A percentile compares a stretch with the other conserved stretches of the same genome.
Evolutionary conservation across 148 eudicot genomes (phyloP).

Genomic region (Oxyria digyna): DNA sequence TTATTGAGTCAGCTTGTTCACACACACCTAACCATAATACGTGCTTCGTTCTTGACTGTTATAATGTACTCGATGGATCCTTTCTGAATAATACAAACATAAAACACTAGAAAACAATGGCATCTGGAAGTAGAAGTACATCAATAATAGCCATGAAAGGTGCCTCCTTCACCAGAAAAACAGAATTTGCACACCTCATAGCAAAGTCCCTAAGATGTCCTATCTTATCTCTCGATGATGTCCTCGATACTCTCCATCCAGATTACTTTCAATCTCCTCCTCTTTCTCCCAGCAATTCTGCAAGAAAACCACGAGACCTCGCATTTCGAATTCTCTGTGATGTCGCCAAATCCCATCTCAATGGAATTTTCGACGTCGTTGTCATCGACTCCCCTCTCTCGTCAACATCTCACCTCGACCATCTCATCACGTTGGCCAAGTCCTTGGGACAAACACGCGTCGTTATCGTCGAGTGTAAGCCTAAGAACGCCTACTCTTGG

Average conservation of each 20-base stretch:
- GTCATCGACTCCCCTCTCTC: not conserved
- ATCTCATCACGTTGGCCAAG: not conserved
- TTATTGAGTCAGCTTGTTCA: too few species aligned
- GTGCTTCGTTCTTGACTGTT: too few species aligned
- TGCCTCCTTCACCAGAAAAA: not conserved
- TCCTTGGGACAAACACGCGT: not conserved
- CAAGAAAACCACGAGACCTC: not conserved
- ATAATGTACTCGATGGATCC: too few species aligned
- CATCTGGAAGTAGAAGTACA: too few species aligned
- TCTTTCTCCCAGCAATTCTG: not conserved
- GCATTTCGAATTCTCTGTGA: not conserved
- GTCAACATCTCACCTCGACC: not conserved
- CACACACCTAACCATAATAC: too few species aligned
- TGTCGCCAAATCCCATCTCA: not conserved
- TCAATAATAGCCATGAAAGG: not conserved
- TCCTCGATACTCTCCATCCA: not conserved
- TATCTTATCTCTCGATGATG: not conserved
- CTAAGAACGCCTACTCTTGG: not conserved
- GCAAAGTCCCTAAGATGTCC: not conserved
- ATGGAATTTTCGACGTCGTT: not conserved
- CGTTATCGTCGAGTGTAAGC: not conserved
- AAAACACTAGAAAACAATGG: too few species aligned
- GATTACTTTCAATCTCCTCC: not conserved
- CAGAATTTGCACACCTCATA: not conserved
- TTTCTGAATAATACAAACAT: too few species aligned